Base-by-base conservation (phyloP, 1,284 basidiomycete genomes). In the Schizophyllum commune region DNA sequence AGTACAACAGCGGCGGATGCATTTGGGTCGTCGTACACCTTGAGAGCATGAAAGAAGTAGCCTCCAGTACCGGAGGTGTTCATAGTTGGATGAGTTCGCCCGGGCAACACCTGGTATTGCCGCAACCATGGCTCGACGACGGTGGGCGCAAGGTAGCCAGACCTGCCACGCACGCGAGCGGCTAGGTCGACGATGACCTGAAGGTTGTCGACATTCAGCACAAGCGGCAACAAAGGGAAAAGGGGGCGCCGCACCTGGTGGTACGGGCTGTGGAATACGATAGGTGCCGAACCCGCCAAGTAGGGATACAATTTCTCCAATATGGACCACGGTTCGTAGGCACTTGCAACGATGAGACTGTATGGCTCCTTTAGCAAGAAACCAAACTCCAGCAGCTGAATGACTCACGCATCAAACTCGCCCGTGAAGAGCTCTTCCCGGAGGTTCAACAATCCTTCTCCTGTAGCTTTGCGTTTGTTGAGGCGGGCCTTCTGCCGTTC, bases 31-130 rank as follows among this genome's bases (percentile, higher is more conserved):
- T 91, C 88, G 61, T 77, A 94, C 90, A 98, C 86, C 82, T 91
- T 91, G 52, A 88, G 88, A 6, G 89, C 84, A 70, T 92, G 88
- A 56, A 98, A 79, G 32, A 99, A 76, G 74, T 88, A 98, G 0
- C 97, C 96, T 4, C 92, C 95, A 2, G 90, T 89, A 1, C 92
- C 93, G 17, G 92, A 90, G 57, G 89, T 93, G 62, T 82, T 89
- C 97, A 99, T 99, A 67, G 86, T 87, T 0, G 97, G 97, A 76
- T 99, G 97, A 53, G 94, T 97, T 34, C 97, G 83, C 15, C 96
- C 96, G 22, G 96, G 96, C 19, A 99, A 79, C 9, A 96, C 90
- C 73, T 98, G 96, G 76, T 98, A 99, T 65, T 85, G 84, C 58
- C 97, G 83, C 57, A 94, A 74, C 90, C 93, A 99, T 9, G 88